Evolutionary conservation across 2,329 filamentous ascomycete species (phyloP), one percentile per base, ranked within the genome.

Genomic region (Didymella lethalis): DNA sequence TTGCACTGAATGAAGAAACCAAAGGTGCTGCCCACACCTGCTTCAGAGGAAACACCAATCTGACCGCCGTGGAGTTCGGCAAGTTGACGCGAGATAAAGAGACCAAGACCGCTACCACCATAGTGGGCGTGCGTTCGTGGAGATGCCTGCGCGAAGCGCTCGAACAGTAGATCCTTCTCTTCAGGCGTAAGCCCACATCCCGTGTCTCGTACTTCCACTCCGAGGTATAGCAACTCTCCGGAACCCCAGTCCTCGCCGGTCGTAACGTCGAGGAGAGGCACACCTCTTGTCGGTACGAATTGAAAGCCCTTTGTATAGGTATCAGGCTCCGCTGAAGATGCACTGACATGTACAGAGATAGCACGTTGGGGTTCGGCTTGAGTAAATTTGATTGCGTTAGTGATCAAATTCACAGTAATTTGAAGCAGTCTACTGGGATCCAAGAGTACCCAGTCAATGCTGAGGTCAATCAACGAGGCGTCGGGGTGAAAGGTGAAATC

Each of bases 381-480:
- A 0, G 79, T 82, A 61, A 82, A 82, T 53, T 82, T 82, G 69
- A 82, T 80, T 0, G 78, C 76, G 48, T 81, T 81, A 8, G 79
- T 81, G n/a, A 81, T 72, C 2, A 82, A 69, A 29, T 77, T 77
- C 28, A 77, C 68, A 0, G 79, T 70, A 4, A 82, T 77, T 44
- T 82, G 80, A 2, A 81, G 67, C 3, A 81, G 56, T 31, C 80
- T 71, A 48, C 70, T 75, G 0, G 79, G 77, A 60, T 82, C 80
- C 0, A 82, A 66, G 16, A 78, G 64, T 0, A 80, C 74, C 72
- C 75, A 79, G 32, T 80, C 75, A 23, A 80, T 64, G 1, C 62
- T 65, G 6, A 78, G 63, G 2, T 72, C 59, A 2, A 71, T 57
- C 44, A 79, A 72, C 0, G 77, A 76, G 0, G 65, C 59, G 26